These are phyloP conservation scores for Cryphonectria carpinicola DNA, from an alignment of 2,329 filamentous ascomycete genomes.

Conservation along the genomic window DNA sequence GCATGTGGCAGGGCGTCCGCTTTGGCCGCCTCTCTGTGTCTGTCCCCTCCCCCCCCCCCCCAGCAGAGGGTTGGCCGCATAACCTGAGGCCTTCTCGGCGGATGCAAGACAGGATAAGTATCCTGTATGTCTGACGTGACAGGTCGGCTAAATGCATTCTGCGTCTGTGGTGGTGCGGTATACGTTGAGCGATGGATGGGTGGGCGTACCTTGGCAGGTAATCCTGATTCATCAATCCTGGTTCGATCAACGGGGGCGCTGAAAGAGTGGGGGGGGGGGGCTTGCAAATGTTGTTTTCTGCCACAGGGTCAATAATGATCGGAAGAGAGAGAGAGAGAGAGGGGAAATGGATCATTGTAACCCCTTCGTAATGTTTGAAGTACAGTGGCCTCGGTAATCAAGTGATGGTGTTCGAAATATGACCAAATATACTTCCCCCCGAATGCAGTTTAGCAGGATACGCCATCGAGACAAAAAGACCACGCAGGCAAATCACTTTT, in stretches of 20 bases:
- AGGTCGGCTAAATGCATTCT: background rate
- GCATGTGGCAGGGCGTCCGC: background rate
- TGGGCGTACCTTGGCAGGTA: background rate
- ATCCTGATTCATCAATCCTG: background rate
- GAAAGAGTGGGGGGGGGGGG: too few relatives aligned
- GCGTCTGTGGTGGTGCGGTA: background rate
- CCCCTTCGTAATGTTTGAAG: background rate
- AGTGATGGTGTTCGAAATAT: background rate
- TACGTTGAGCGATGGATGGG: background rate
- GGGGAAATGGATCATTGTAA: background rate
- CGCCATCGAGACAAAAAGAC: background rate
- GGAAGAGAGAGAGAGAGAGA: too few relatives aligned
- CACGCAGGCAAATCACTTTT: background rate
- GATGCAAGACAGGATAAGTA: background rate
- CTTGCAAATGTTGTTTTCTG: background rate
- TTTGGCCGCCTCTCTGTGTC: background rate
- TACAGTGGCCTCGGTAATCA: background rate
- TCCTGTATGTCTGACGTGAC: background rate
- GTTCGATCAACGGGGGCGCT: background rate
- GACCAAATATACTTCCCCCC: background rate
- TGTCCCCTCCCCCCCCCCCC: too few relatives aligned
- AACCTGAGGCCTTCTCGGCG: background rate
- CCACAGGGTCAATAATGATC: background rate
- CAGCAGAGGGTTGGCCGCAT: background rate
- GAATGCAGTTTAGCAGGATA: background rate